Evolutionary conservation across 2,329 filamentous ascomycete genomes (phyloP).

Genomic region (Nakataea oryzae): DNA sequence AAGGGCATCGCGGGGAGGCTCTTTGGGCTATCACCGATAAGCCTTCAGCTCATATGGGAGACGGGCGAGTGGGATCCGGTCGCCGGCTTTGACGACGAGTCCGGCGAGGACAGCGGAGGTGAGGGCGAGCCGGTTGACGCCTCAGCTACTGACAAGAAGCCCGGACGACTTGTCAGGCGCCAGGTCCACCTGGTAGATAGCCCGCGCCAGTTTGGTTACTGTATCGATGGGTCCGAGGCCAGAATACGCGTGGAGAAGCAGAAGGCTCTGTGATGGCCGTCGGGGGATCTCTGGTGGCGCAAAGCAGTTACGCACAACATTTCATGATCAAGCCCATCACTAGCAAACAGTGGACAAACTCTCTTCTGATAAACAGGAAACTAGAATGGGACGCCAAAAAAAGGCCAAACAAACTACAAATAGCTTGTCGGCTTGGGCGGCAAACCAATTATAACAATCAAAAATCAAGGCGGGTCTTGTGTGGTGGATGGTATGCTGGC

Average conservation of each 20-base stretch:
- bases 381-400: too few species aligned
- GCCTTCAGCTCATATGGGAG: slow-evolving; percentile 67
- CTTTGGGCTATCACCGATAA: slow-evolving; percentile 55
- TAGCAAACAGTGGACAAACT: background rate
- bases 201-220: slow-evolving; percentile 72
- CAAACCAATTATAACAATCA: background rate
- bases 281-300: too few species aligned
- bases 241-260: slow-evolving; percentile 57
- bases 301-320: background rate
- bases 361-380: too few species aligned
- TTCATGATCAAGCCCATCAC: background rate
- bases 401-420: background rate
- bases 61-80: slow-evolving; percentile 86
- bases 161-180: slow-evolving; percentile 55
- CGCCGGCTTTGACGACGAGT: slow-evolving; percentile 48
- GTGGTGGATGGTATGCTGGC: background rate
- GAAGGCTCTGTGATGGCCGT: background rate
- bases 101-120: slow-evolving; percentile 41
- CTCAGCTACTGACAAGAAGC: slow-evolving; percentile 7
- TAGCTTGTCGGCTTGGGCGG: too few species aligned
- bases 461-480: background rate
- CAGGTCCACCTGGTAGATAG: slow-evolving; percentile 74
- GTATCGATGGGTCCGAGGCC: slow-evolving; percentile 64
- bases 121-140: slow-evolving; percentile 27
- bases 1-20: slow-evolving; percentile 66